These are phyloP conservation scores for Carallia pectinifolia DNA, from an alignment of 345 rosid species.

Conservation along the genomic window DNA sequence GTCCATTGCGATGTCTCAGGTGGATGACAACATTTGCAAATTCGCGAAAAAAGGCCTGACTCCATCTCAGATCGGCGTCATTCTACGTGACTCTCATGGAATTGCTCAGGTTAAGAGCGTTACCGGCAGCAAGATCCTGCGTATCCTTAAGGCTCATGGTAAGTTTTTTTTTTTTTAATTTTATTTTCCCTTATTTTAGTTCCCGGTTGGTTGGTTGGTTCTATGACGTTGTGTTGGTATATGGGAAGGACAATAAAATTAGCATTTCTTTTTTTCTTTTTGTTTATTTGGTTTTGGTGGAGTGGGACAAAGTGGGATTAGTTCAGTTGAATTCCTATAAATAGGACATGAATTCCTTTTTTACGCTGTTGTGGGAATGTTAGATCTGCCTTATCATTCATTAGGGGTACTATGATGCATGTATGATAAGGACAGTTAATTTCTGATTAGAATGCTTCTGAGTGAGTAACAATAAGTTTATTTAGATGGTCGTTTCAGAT, in stretches of 20 bases:
- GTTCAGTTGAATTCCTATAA: background rate
- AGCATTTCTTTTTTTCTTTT: too few species aligned
- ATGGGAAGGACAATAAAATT: background rate
- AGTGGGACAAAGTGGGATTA: background rate
- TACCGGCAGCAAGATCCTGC: constrained; percentile 66
- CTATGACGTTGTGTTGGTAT: background rate
- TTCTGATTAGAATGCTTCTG: too few species aligned
- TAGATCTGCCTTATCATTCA: background rate
- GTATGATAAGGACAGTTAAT: too few species aligned
- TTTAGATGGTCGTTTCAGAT: too few species aligned
- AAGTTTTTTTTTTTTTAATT: background rate
- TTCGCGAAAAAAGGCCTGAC: constrained; percentile 76
- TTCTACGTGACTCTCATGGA: constrained; percentile 79
- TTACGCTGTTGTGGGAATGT: background rate
- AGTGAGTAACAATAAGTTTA: too few species aligned
- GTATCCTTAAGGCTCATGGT: constrained; percentile 73
- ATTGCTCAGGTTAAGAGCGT: constrained; percentile 69
- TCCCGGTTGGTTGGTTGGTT: background rate
- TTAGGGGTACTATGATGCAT: too few species aligned
- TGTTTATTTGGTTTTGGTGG: background rate
- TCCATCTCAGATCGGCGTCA: constrained; percentile 77
- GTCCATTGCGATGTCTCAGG: constrained; percentile 29
- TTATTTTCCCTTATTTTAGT: background rate
- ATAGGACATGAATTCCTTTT: background rate
- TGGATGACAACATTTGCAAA: constrained; percentile 65